Percentiles rank a stretch among this genome's conserved stretches.
Conservation (phyloP, 768 basidiomycete genomes). For the Leucogyrophana mollusca region DNA sequence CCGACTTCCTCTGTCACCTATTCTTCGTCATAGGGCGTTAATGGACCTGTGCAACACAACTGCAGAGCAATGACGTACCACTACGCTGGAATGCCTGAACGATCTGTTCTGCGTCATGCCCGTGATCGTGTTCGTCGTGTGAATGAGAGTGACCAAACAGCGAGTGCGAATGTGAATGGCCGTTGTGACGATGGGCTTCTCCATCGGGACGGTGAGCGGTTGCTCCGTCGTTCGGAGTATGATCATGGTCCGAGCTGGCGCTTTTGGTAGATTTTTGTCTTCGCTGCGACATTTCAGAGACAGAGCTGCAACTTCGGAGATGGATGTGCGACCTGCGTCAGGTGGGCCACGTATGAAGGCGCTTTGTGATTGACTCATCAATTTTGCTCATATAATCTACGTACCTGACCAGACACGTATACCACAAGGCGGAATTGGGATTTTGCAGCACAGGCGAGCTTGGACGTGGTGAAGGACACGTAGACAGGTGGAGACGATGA, state of each 20-base stretch:
- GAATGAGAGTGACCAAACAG: constrained; percentile 67
- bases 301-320: no score
- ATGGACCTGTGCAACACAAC: not conserved
- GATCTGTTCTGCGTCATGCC: constrained; percentile 64
- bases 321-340: no score
- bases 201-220: constrained; percentile 38
- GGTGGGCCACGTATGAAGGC: no score
- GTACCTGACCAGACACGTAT: no score
- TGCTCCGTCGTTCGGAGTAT: constrained; percentile 18
- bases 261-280: constrained; percentile 16
- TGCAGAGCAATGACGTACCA: constrained; percentile 40
- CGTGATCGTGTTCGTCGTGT: constrained; percentile 57
- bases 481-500: no score
- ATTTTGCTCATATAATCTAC: no score
- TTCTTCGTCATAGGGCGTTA: not conserved
- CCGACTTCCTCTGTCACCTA: constrained; percentile 78
- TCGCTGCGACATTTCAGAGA: constrained; percentile 20
- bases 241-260: constrained; percentile 11
- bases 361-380: no score
- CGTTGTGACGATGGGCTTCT: constrained; percentile 25
- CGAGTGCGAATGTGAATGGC: constrained; percentile 58
- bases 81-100: constrained; percentile 65
- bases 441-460: no score
- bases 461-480: no score
- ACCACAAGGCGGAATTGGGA: no score